Conservation (phyloP, 2,329 filamentous ascomycete genomes). For the Neocucurbitaria cava region DNA sequence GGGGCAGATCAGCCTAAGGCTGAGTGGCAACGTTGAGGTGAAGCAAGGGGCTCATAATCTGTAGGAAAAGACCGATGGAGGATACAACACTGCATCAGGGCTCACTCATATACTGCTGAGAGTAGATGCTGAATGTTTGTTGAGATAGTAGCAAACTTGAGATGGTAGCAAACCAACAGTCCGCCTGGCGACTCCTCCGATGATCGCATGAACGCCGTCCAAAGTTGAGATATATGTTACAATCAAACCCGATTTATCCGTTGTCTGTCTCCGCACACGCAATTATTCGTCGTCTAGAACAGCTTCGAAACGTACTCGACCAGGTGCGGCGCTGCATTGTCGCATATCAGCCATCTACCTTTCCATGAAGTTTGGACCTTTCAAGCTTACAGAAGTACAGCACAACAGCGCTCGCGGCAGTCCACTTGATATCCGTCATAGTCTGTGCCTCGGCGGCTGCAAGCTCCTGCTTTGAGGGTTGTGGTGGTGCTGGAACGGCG, state of each 20-base stretch:
- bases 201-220: constrained; percentile 2
- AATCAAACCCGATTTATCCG: not conserved
- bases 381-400: constrained; percentile 77
- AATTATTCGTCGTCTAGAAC: constrained; percentile 41
- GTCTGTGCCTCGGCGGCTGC: constrained; percentile 68
- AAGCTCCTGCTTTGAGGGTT: constrained; percentile 74
- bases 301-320: constrained; percentile 62
- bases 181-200: too few relatives aligned
- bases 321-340: constrained; percentile 59
- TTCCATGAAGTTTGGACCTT: not conserved
- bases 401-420: constrained; percentile 68
- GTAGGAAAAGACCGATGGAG: too few relatives aligned
- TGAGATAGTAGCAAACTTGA: too few relatives aligned
- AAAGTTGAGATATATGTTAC: constrained; percentile 1
- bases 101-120: too few relatives aligned
- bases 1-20: too few relatives aligned
- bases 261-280: too few relatives aligned
- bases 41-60: too few relatives aligned
- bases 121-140: too few relatives aligned
- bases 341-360: not conserved
- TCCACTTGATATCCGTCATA: constrained; percentile 70
- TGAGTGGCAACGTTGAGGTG: too few relatives aligned
- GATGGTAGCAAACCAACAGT: too few relatives aligned
- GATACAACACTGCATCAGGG: too few relatives aligned
- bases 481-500: constrained; percentile 66